Evolutionary conservation across 495 filamentous ascomycete species (phyloP).

Genomic region (Hypoxylon cercidicola): DNA sequence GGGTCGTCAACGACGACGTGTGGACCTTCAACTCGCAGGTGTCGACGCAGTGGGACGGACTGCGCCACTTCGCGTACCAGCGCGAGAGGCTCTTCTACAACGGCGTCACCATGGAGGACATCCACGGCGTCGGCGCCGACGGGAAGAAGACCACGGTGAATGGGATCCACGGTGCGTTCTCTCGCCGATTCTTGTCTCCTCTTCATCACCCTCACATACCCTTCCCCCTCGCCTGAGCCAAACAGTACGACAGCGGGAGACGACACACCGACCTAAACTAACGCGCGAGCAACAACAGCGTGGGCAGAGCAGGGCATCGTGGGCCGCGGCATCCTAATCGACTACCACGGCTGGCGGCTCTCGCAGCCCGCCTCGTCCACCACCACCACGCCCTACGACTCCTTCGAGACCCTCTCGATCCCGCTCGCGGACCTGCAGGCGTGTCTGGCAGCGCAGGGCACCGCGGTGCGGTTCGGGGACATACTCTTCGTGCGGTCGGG

Average conservation of each 20-base stretch:
- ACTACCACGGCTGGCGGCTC: slow-evolving; percentile 64
- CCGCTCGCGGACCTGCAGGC: slow-evolving; percentile 56
- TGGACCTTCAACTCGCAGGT: slow-evolving; percentile 71
- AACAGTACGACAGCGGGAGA: slow-evolving; percentile 6
- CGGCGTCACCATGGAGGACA: slow-evolving; percentile 65
- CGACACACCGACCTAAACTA: slow-evolving; percentile 37
- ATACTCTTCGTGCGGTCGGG: slow-evolving; percentile 64
- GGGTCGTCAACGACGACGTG: slow-evolving; percentile 66
- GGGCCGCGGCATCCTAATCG: slow-evolving; percentile 67
- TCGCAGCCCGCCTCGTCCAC: slow-evolving; percentile 25
- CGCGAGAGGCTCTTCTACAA: slow-evolving; percentile 68
- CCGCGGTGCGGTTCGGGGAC: slow-evolving; percentile 63
- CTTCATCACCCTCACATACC: background rate
- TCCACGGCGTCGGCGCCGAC: slow-evolving; percentile 53
- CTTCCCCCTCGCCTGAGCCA: background rate
- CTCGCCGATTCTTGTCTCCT: too few species aligned
- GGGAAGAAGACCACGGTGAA: slow-evolving; percentile 51
- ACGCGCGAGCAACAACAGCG: slow-evolving; percentile 54
- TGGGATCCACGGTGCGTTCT: slow-evolving; percentile 61
- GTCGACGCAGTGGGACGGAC: slow-evolving; percentile 56
- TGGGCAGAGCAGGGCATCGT: slow-evolving; percentile 65
- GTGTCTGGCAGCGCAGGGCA: slow-evolving; percentile 59
- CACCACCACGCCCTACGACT: slow-evolving; percentile 47
- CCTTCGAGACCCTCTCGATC: slow-evolving; percentile 56
- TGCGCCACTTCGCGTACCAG: slow-evolving; percentile 64